Evolutionary conservation across 768 basidiomycete species (phyloP), one percentile per base, ranked within the genome.

Genomic region (Mycena belliarum): DNA sequence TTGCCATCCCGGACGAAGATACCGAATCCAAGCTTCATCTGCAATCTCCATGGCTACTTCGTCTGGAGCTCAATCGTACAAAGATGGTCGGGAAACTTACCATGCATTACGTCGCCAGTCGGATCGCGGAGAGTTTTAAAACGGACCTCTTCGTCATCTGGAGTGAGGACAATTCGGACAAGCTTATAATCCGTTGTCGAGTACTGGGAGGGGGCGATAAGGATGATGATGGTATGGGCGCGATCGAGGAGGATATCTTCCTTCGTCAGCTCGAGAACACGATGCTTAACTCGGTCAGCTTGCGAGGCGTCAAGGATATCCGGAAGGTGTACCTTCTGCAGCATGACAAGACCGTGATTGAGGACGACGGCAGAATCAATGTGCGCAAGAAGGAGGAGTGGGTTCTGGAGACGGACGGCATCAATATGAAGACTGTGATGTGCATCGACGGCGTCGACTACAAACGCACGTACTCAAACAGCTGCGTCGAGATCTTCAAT

Each of bases 111-210:
- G 95, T 98, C 41, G 95, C 95, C 6, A 87, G 90, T 61, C 87
- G 91, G 40, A 98, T 99, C 57, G 89, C 91, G 20, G 91, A 94
- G 71, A 95, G 86, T 63, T 98, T 98, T 80, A 92, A 94, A 70
- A 89, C 92, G 2, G 96, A 98, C 69, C 78, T 98, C 15, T 98
- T 98, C 72, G 94, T 98, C 72, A 97, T 98, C 64, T 97, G 95
- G 91, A 95, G 93, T 63, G 96, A 98, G 80, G 96, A 98, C 73
- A 98, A 97, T 74, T 92, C 96, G 3, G 93, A 96, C 73, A 98
- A 98, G 76, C 85, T 98, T 12, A 84, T 98, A 66, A 91, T 99
- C 65, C 96, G 97, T 43, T 96, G 97, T 72, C 93, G 97, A 79
- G 89, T 98, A 9, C 73, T 91, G 48, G 89, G 91, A 41, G 86